Evolutionary conservation across 306 rosid genomes (phyloP), one percentile per base, ranked within the genome.

Genomic region (Prunus salicina): DNA sequence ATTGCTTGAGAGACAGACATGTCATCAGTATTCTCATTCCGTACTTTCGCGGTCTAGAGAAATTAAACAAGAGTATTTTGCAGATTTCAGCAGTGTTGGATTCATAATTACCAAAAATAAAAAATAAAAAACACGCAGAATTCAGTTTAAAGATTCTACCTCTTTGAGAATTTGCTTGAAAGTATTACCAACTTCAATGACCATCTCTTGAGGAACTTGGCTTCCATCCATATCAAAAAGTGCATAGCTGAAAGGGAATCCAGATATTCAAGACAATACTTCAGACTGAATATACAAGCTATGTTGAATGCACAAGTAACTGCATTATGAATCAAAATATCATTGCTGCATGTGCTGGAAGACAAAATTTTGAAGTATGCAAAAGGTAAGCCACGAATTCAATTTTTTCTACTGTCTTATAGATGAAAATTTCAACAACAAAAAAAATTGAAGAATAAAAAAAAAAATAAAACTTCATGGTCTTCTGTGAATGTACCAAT

Each of bases 141-240:
- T 38, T 38, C 45, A 57, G 16, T 14, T 16, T 11, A n/a, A 32
- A 53, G 13, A 64, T 49, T 78, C 63, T 83, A 85, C 97, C 91
- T 88, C 93, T 28, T 71, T 82, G 46, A 92, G 86, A 75, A 92
- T 88, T 73, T 68, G 87, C 88, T 88, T 88, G 79, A 90, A 88
- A 73, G 90, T 81, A 25, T 88, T 87, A 55, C 97, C 97, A 43
- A 90, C 89, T 79, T 90, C 89, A 51, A 88, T 43, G 27, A 90
- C 97, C 45, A 82, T 81, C 69, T 88, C 86, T 50, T 82, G 96
- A 62, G 90, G 89, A 90, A 92, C 93, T 90, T 84, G 93, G 55
- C 72, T 78, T 58, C 97, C 97, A 20, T 92, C 86, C 30, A 69
- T 80, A 75, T 84, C 76, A 75, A 85, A 92, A 61, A 92, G 92